Conservation (phyloP, 805 yeast genomes). For the Saccharomycopsis fodiens region DNA sequence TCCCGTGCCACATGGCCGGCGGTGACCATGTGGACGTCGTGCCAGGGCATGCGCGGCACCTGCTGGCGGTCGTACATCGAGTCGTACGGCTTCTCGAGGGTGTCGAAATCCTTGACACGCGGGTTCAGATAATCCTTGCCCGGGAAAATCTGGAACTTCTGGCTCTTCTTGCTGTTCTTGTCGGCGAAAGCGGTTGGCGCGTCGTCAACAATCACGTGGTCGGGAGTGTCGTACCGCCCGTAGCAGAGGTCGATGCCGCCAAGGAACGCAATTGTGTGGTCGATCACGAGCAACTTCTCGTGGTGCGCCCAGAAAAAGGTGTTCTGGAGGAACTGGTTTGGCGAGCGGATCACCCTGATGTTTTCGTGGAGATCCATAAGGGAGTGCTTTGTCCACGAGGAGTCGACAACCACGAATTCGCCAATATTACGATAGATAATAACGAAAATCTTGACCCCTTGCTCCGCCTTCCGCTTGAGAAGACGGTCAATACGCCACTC, state of each 20-base stretch:
- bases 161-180: constrained; percentile 31
- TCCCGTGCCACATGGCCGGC: constrained; percentile 94
- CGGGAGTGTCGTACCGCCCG: constrained; percentile 96
- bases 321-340: constrained; percentile 87
- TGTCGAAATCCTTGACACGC: constrained; percentile 78
- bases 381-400: constrained; percentile 91
- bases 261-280: constrained; percentile 78
- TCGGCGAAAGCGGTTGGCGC: constrained; percentile 31
- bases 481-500: constrained; percentile 87
- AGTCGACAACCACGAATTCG: constrained; percentile 85
- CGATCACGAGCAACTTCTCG: constrained; percentile 83
- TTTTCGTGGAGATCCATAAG: constrained; percentile 78
- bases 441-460: constrained; percentile 90
- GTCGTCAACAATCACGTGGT: constrained; percentile 84
- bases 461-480: constrained; percentile 81
- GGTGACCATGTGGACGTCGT: constrained; percentile 94
- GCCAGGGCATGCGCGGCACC: constrained; percentile 99
- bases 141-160: constrained; percentile 61
- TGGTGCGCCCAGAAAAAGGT: constrained; percentile 99
- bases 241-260: constrained; percentile 96
- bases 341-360: constrained; percentile 86
- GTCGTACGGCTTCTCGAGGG: constrained; percentile 78
- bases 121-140: constrained; percentile 98
- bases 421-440: constrained; percentile 93
- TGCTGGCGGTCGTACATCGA: constrained; percentile 79